Evolutionary conservation across 2,329 filamentous ascomycete species (phyloP), one percentile per base, ranked within the genome.

Genomic region (Penicillium sp.): DNA sequence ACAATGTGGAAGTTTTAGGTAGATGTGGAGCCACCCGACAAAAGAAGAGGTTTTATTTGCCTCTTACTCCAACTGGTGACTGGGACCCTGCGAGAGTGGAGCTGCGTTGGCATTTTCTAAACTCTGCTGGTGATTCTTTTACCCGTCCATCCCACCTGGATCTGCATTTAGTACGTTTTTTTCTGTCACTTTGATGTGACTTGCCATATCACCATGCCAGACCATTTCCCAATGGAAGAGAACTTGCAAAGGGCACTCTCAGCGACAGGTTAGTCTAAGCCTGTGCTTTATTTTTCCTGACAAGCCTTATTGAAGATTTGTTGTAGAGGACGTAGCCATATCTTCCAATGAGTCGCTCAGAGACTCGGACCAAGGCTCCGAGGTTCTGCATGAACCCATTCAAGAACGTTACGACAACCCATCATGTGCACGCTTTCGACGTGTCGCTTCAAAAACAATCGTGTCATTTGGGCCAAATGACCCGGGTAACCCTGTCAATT

Each of bases 381-480:
- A 60, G 49, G 50, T 63, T 9, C 27, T 53, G 20, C 61, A 66
- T 47, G 67, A 69, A 47, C 58, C 66, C 8, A 62, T 67, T 6
- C 65, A 67, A 20, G 58, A 65, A 57, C 57, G 65, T 26, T 69
- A 66, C 60, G 62, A 53, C 6, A 61, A 65, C 14, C 64, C 63
- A 42, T 67, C 66, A 4, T 58, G 60, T 20, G 64, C 65, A 54
- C 64, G 66, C 49, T 71, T 72, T 41, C 68, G 69, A n/a, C 64
- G 57, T n/a, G 59, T 73, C 26, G 67, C 68, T 15, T 73, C 71
- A 9, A 74, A 73, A 54, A 73, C 68, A 4, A 57, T 74, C 15
- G 67, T 74, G 4, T 68, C 70, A 0, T 74, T 74, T 49, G 65
- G 68, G 6, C 62, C 64, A 1, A 66, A 70, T 51, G 71, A 74